phyloP scores from a whole-genome alignment of 2,329 filamentous ascomycete genomes.

The Cephalotrichum gorgonifer region DNA sequence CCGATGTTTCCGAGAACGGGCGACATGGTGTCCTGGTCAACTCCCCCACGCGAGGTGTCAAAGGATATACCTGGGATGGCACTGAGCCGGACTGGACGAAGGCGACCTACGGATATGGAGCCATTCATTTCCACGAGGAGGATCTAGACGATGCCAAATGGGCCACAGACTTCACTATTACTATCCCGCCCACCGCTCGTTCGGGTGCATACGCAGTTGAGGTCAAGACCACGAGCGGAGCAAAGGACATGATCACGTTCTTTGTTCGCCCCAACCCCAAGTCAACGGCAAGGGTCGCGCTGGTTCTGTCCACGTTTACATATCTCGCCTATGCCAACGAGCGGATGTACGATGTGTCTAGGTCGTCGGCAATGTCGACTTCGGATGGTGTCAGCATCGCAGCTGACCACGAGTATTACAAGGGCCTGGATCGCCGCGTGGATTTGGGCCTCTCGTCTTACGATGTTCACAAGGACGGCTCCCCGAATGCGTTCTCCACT shows the following conservation, averaged over 20 bases:
- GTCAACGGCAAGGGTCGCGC: constrained; percentile 11
- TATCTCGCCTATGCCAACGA: constrained; percentile 28
- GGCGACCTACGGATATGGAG: constrained; percentile 21
- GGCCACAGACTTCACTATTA: constrained; percentile 19
- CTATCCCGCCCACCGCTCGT: constrained; percentile 10
- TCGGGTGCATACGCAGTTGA: constrained; percentile 19
- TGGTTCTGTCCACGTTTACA: constrained; percentile 24
- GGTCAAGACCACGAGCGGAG: constrained; percentile 10
- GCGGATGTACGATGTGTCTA: constrained; percentile 20
- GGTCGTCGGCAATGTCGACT: constrained; percentile 13
- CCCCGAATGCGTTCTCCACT: constrained; percentile 19
- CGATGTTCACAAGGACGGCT: constrained; percentile 24
- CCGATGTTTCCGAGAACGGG: constrained; percentile 15
- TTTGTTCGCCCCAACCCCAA: constrained; percentile 18
- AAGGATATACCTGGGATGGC: constrained; percentile 21
- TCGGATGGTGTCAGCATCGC: constrained; percentile 11
- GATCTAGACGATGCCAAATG: constrained; percentile 24
- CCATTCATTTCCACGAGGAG: constrained; percentile 27
- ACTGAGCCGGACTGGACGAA: constrained; percentile 19
- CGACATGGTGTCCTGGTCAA: constrained; percentile 19
- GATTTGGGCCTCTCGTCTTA: constrained; percentile 26
- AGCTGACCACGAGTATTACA: constrained; percentile 10
- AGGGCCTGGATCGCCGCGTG: constrained; percentile 14
- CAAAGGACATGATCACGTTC: constrained; percentile 19
- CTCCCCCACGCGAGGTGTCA: constrained; percentile 20